Conservation (phyloP, 2,329 filamentous ascomycete genomes). For the Furcasterigmium furcatum region DNA sequence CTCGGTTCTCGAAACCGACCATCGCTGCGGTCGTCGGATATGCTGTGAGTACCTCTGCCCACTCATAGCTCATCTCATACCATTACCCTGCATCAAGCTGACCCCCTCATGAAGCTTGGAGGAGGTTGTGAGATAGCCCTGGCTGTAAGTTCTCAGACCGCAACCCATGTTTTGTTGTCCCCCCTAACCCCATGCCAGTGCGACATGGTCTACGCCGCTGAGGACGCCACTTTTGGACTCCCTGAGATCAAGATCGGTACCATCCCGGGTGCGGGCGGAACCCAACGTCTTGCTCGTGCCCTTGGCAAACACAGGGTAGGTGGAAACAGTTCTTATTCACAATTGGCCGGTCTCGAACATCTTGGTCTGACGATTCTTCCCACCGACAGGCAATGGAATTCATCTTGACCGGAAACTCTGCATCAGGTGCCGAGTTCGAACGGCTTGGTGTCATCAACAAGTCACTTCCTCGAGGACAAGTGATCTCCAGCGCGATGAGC, state of each 20-base stretch:
- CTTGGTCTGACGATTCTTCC: conserved; percentile 3
- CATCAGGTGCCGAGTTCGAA: conserved; percentile 30
- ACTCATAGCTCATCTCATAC: too few relatives aligned
- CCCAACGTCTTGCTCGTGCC: conserved; percentile 34
- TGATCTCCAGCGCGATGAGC: conserved; percentile 31
- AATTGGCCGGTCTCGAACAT: conserved; percentile 7
- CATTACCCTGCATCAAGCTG: too few relatives aligned
- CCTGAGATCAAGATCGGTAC: conserved; percentile 36
- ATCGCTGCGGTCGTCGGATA: conserved; percentile 47
- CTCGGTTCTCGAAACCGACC: conserved; percentile 38
- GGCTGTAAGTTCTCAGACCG: conserved; percentile 26
- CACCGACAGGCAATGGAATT: conserved; percentile 36
- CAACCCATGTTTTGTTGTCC: background rate
- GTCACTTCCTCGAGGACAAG: conserved; percentile 25
- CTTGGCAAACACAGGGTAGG: conserved; percentile 36
- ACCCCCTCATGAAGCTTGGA: conserved; percentile 28
- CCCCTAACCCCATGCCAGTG: conserved; percentile 21
- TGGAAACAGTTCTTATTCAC: too few relatives aligned
- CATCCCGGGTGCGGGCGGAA: conserved; percentile 36
- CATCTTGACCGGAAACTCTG: conserved; percentile 36
- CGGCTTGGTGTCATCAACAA: conserved; percentile 35
- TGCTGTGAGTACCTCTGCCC: conserved; percentile 47
- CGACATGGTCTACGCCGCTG: conserved; percentile 33
- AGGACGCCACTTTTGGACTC: conserved; percentile 30
- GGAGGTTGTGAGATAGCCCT: conserved; percentile 49